Evolutionary conservation across 441 rosid species (phyloP).

Genomic region (Gossypium davidsonii): DNA sequence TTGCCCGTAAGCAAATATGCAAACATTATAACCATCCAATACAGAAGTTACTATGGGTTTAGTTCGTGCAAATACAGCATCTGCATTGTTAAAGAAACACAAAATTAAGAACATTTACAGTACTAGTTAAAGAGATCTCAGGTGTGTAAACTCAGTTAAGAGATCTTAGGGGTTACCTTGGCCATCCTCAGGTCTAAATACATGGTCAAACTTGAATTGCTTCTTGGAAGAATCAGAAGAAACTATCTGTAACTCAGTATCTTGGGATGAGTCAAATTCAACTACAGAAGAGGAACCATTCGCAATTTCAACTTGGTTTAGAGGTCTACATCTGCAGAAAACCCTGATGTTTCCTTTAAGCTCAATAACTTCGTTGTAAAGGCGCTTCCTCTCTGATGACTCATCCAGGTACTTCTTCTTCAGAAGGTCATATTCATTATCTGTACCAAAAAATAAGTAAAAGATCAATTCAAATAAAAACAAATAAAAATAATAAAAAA

Average conservation of each 20-base stretch:
- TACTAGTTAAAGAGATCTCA: slow-evolving; percentile 5
- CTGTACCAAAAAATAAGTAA: slow-evolving; percentile 30
- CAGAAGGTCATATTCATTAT: slow-evolving; percentile 49
- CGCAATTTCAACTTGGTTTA: slow-evolving; percentile 48
- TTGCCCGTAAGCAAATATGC: slow-evolving; percentile 94
- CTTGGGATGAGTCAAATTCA: slow-evolving; percentile 64
- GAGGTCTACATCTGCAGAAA: slow-evolving; percentile 91
- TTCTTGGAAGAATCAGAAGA: slow-evolving; percentile 76
- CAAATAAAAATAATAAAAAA: background rate
- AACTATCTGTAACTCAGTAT: slow-evolving; percentile 62
- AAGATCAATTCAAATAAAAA: slow-evolving; percentile 10
- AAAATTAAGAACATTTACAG: background rate
- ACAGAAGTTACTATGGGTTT: slow-evolving; percentile 75
- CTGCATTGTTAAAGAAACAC: slow-evolving; percentile 34
- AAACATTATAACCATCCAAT: slow-evolving; percentile 86
- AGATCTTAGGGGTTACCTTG: slow-evolving; percentile 48
- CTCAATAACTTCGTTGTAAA: slow-evolving; percentile 83
- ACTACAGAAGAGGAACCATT: slow-evolving; percentile 50
- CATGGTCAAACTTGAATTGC: slow-evolving; percentile 79
- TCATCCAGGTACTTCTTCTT: slow-evolving; percentile 62
- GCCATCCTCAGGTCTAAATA: slow-evolving; percentile 71
- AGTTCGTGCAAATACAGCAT: slow-evolving; percentile 73
- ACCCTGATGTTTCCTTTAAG: slow-evolving; percentile 93
- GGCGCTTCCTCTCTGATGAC: slow-evolving; percentile 61
- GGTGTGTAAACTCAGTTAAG: slow-evolving; percentile 12